These are phyloP conservation scores for Alternaria conjuncta DNA, from an alignment of 2,329 filamentous ascomycete species.

Conservation along the genomic window DNA sequence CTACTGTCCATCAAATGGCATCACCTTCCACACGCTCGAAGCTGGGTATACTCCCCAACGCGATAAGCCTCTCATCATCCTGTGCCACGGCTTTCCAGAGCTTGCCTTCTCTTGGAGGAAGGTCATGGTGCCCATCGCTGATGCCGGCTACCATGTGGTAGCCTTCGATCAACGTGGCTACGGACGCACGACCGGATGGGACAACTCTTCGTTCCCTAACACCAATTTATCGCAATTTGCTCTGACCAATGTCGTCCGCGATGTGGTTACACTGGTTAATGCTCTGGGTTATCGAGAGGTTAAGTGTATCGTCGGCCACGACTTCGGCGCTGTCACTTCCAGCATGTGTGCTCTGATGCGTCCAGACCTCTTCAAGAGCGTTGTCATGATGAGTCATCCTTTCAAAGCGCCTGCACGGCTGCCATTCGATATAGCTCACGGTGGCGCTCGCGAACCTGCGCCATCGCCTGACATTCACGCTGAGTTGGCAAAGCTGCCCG, in stretches of 20 bases:
- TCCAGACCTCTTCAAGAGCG: conserved; percentile 68
- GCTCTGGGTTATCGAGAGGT: conserved; percentile 66
- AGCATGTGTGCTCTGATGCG: conserved; percentile 66
- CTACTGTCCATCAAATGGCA: conserved; percentile 60
- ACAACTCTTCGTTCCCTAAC: conserved; percentile 57
- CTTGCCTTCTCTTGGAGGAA: conserved; percentile 74
- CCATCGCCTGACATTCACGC: conserved; percentile 58
- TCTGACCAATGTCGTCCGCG: conserved; percentile 65
- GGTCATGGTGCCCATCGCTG: conserved; percentile 64
- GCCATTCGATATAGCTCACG: conserved; percentile 55
- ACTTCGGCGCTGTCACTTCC: conserved; percentile 69
- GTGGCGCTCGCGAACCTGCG: conserved; percentile 25
- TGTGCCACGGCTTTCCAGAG: conserved; percentile 72
- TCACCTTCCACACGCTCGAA: conserved; percentile 68
- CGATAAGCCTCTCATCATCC: conserved; percentile 63
- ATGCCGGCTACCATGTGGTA: conserved; percentile 68
- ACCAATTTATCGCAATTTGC: conserved; percentile 65
- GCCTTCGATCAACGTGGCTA: conserved; percentile 73
- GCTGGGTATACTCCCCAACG: conserved; percentile 54
- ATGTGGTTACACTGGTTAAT: conserved; percentile 67
- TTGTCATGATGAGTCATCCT: conserved; percentile 70
- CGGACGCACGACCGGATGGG: conserved; percentile 69
- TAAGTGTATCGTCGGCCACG: conserved; percentile 68
- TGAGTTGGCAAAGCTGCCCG: conserved; percentile 60
- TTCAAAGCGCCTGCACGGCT: conserved; percentile 62